phyloP scores from a whole-genome alignment of 1,284 basidiomycete genomes.

The Puccinia polysora region DNA sequence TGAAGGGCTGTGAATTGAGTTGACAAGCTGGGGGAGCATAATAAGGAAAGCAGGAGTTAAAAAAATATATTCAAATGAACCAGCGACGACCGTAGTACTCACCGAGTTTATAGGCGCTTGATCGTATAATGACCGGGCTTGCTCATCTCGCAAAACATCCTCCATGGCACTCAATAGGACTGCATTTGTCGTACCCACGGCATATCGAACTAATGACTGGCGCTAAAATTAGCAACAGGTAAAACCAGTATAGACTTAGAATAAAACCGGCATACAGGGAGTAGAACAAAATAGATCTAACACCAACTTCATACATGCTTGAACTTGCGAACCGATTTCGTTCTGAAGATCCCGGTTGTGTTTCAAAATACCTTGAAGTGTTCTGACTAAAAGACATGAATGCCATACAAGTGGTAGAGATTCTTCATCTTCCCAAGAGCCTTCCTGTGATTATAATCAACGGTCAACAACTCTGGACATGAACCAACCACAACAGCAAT shows the following conservation, averaged over 20 bases:
- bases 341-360: constrained; percentile 30
- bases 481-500: constrained; percentile 15
- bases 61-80: too few relatives aligned
- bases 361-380: constrained; percentile 34
- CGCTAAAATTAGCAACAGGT: constrained; percentile 26
- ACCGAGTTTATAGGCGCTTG: constrained; percentile 65
- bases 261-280: constrained; percentile 56
- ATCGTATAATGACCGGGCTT: constrained; percentile 59
- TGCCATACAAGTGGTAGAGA: constrained; percentile 28
- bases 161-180: constrained; percentile 17
- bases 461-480: not conserved
- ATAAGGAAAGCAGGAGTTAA: too few relatives aligned
- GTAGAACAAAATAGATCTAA: constrained; percentile 61
- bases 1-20: constrained; percentile 66
- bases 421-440: constrained; percentile 38
- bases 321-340: constrained; percentile 64
- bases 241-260: constrained; percentile 9
- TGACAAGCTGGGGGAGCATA: constrained; percentile 69
- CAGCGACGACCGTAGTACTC: constrained; percentile 47
- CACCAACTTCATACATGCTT: constrained; percentile 60
- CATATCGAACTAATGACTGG: constrained; percentile 35
- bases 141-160: constrained; percentile 34
- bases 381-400: constrained; percentile 36
- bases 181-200: constrained; percentile 48
- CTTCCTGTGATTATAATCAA: constrained; percentile 15